A percentile compares a stretch with the other conserved stretches of the same genome.
Conservation (phyloP, 805 yeast species). For the Priceomyces carsonii region DNA sequence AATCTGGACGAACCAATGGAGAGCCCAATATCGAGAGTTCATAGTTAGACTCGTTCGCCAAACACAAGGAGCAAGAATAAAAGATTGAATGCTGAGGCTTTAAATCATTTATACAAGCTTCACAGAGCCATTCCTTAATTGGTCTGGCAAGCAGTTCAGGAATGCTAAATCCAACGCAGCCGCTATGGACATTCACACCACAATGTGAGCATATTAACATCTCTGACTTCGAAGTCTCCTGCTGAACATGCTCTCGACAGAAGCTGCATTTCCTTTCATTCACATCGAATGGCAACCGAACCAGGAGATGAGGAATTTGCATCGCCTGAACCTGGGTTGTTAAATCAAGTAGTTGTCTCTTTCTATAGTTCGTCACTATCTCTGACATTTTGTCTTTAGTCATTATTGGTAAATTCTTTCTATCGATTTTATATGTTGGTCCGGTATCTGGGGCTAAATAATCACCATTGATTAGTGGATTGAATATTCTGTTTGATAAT, state of each 20-base stretch:
- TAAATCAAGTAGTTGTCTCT: constrained; percentile 29
- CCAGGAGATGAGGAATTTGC: constrained; percentile 16
- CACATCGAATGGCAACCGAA: constrained; percentile 21
- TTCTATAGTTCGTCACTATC: constrained; percentile 17
- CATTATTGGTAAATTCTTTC: constrained; percentile 14
- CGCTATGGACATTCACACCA: constrained; percentile 66
- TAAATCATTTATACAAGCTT: constrained; percentile 69
- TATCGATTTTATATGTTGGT: constrained; percentile 16
- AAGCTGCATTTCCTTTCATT: constrained; percentile 52
- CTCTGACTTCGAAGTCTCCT: constrained; percentile 24
- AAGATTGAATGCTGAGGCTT: constrained; percentile 58
- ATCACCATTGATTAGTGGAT: constrained; percentile 23
- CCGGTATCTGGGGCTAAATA: constrained; percentile 17
- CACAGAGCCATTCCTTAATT: constrained; percentile 70
- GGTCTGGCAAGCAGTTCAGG: constrained; percentile 23
- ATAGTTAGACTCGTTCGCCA: constrained; percentile 49
- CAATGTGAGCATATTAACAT: constrained; percentile 62
- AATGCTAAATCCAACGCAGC: constrained; percentile 59
- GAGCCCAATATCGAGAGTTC: constrained; percentile 46
- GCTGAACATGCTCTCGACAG: constrained; percentile 46
- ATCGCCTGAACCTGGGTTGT: constrained; percentile 17
- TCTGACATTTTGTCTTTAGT: constrained; percentile 6
- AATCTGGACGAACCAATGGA: constrained; percentile 53
- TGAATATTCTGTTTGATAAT: constrained; percentile 11
- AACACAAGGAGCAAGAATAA: constrained; percentile 69